Base-by-base conservation (phyloP, 805 yeast species). In the Phaffomyces antillensis region DNA sequence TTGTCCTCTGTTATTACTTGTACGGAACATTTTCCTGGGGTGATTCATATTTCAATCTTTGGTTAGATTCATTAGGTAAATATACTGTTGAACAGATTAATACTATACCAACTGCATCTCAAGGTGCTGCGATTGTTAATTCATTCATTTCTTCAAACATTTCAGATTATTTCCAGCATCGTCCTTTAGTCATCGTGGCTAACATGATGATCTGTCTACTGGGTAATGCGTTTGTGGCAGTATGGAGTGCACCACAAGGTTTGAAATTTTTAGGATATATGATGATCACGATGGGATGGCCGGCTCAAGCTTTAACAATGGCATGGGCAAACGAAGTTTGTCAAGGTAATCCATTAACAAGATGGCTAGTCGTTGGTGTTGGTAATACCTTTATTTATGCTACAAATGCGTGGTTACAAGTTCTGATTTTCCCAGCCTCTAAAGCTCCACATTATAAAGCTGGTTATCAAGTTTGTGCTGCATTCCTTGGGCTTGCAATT, bases 381-480 rank as follows among this genome's bases (percentile, higher is more conserved):
- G 65, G 61, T 23, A 62, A 63, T 31, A 58, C 63, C 3, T 43
- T 63, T 40, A 51, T 65, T 4, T 63, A 56, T 46, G 59, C 64
- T 7, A 54, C 64, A 37, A 59, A 56, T 44, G 65, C 70, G 13
- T 64, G 66, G 64, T 41, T 64, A 28, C 70, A 68, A 37, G 48
- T 62, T 7, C 52, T 62, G 18, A 50, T 65, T 31, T 65, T 54
- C 51, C 65, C 66, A 23, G 58, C 68, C 20, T 52, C 56, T 32
- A 52, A 59, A n/a, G 68, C 69, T 3, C 69, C 69, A 23, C 51
- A 49, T 38, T 65, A 62, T 48, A 55, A 53, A 18, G 53, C 56
- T 32, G 69, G 67, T 24, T 65, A 65, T 43, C 66, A 60, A 47
- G 51, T 60, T 18, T 44, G 49, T 32, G 49, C 55, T 16, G 60